Conservation (phyloP, 306 rosid genomes). For the Pueraria montana region DNA sequence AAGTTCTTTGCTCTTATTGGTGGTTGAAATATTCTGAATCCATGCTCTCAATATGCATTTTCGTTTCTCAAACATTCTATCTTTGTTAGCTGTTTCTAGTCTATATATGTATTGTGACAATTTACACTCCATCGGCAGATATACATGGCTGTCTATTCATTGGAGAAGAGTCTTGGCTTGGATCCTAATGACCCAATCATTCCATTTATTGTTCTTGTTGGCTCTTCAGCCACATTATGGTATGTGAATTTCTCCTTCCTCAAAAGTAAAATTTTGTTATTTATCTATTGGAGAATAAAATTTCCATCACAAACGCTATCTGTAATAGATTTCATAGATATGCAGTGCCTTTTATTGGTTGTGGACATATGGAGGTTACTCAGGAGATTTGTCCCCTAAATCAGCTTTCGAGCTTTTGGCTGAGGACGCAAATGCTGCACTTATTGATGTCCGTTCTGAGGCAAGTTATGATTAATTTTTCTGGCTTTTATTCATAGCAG, state of each 20-base stretch:
- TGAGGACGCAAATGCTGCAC: constrained; percentile 73
- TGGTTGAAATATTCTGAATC: constrained; percentile 4
- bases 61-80: constrained; percentile 23
- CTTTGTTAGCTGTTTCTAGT: constrained; percentile 21
- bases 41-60: constrained; percentile 20
- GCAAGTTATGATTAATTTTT: constrained; percentile 66
- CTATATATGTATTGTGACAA: constrained; percentile 16
- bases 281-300: constrained; percentile 35
- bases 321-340: constrained; percentile 76
- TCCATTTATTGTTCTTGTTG: constrained; percentile 75
- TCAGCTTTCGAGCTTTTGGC: constrained; percentile 76
- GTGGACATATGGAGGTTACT: constrained; percentile 82
- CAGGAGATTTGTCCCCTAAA: constrained; percentile 93
- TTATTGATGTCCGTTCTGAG: constrained; percentile 89
- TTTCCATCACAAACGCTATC: constrained; percentile 53
- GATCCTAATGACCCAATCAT: constrained; percentile 94
- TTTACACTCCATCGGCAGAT: constrained; percentile 59
- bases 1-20: constrained; percentile 39
- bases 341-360: constrained; percentile 92
- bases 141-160: constrained; percentile 66
- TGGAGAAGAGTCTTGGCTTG: constrained; percentile 86
- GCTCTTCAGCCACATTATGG: constrained; percentile 90
- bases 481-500: constrained; percentile 48
- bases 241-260: constrained; percentile 61
- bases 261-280: constrained; percentile 43